Base-by-base conservation (phyloP, 768 basidiomycete genomes). In the Tricholoma flavovirens region DNA sequence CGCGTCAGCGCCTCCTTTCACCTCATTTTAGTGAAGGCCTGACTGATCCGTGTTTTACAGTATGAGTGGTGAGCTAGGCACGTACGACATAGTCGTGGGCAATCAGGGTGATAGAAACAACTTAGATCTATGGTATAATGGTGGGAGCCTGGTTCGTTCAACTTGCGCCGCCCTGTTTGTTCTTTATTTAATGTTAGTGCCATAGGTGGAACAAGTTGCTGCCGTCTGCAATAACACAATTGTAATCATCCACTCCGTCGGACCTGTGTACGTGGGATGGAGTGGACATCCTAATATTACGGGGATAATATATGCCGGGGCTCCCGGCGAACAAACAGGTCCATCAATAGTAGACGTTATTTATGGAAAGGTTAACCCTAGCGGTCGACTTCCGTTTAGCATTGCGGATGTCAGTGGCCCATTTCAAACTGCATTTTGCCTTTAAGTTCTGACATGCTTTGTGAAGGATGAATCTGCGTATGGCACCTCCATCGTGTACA, bases 201-300 rank as follows among this genome's bases (percentile, higher is more conserved):
- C 21, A 5, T 29, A 76, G 85, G 58, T 76, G 67, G 62, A 77
- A 55, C 68, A 75, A 0, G 84, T 87, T 3, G 90, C 93, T 0
- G 75, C 81, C 5, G 78, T 82, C 0, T 86, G 84, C 69, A 80
- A 73, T 59, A 91, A 91, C 67, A 91, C 88, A 4, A 79, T 94
- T 53, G 93, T 92, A 22, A 81, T 95, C 14, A 73, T 88, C 1
- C 86, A 93, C 69, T 83, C 83, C 7, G 87, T 91, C 30, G 92
- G 92, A 3, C 85, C 87, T 0, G 79, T 89, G 2, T 65, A 81
- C n/a, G 80, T 93, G 69, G 65, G 76, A 7, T 93, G 90, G 90
- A 83, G 84, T 24, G 76, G 79, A 11, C 79, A 93, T 58, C 83
- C 88, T 2, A 93, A 93, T 58, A 79, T 85, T 60, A 83, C 83